Evolutionary conservation across 1,284 basidiomycete species (phyloP).

Genomic region (Ustilago lituana): DNA sequence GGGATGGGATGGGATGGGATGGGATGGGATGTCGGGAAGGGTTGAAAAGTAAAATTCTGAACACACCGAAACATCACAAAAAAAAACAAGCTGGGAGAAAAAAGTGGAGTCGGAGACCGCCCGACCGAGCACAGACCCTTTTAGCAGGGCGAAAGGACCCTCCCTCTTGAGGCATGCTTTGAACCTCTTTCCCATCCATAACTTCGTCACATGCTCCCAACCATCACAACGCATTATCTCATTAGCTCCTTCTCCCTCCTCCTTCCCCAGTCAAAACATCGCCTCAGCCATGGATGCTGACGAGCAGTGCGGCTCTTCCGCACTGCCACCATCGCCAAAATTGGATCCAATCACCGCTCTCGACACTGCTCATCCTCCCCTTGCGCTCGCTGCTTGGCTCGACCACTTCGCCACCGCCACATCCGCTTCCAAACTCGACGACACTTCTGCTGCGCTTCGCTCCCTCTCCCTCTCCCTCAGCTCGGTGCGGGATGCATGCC

Average conservation of each 20-base stretch:
- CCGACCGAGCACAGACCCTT: conserved; percentile 31
- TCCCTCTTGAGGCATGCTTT: too few species aligned
- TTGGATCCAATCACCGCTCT: conserved; percentile 28
- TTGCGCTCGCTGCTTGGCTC: conserved; percentile 33
- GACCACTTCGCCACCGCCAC: conserved; percentile 11
- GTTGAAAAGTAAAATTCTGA: too few species aligned
- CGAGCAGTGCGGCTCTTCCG: conserved; percentile 8
- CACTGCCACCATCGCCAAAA: not conserved
- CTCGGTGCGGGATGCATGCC: conserved; percentile 26
- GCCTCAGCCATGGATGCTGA: conserved; percentile 18
- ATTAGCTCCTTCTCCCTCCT: too few species aligned
- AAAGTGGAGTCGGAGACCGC: conserved; percentile 28
- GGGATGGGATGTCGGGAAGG: not conserved
- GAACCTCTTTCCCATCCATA: too few species aligned
- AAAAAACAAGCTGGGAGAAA: conserved; percentile 8
- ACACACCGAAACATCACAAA: conserved; percentile 4
- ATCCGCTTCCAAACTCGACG: conserved; percentile 15
- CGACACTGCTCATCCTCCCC: conserved; percentile 1
- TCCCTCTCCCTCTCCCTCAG: conserved; percentile 30
- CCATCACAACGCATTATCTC: too few species aligned
- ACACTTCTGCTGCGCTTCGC: conserved; percentile 17
- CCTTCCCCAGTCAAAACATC: conserved; percentile 4
- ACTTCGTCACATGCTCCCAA: too few species aligned
- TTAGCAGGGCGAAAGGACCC: conserved; percentile 5
- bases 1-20: not conserved